Evolutionary conservation across 2,329 filamentous ascomycete genomes (phyloP).

Genomic region (Cladobotryum mycophilum): DNA sequence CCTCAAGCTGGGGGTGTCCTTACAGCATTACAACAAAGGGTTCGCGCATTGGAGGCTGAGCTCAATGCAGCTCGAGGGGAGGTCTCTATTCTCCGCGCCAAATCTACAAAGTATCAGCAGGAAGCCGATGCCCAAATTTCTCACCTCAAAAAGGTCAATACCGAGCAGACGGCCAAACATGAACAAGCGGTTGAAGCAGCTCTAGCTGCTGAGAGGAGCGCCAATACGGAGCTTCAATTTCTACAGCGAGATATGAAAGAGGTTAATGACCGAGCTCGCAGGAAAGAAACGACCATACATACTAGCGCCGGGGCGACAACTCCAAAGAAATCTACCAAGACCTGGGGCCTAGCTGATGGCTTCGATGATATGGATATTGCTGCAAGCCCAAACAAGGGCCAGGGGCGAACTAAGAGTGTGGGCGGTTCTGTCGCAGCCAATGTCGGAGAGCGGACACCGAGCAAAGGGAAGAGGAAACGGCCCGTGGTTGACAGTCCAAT

Average conservation of each 20-base stretch:
- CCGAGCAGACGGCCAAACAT: constrained; percentile 57
- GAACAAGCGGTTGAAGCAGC: constrained; percentile 59
- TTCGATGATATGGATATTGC: constrained; percentile 64
- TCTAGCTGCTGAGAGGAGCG: constrained; percentile 57
- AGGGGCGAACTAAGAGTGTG: constrained; percentile 33
- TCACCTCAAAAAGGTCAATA: constrained; percentile 55
- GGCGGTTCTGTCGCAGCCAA: constrained; percentile 39
- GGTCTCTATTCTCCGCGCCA: constrained; percentile 67
- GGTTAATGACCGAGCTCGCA: constrained; percentile 41
- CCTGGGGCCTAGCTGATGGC: constrained; percentile 61
- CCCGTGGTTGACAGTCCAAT: constrained; percentile 60
- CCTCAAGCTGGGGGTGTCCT: constrained; percentile 31
- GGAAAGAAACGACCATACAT: constrained; percentile 35
- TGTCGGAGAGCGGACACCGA: constrained; percentile 53
- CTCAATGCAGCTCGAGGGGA: constrained; percentile 62
- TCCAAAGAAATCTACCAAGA: constrained; percentile 52
- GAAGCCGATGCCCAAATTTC: constrained; percentile 58
- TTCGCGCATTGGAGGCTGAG: constrained; percentile 48
- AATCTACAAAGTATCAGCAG: constrained; percentile 54
- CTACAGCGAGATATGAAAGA: constrained; percentile 65
- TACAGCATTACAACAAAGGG: constrained; percentile 44
- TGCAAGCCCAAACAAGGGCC: constrained; percentile 47
- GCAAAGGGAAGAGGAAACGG: constrained; percentile 65
- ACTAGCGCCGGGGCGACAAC: constrained; percentile 37
- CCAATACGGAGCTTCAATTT: constrained; percentile 66